Percentiles rank a stretch among this genome's conserved stretches.
Evolutionary conservation across 1,139 yeast genomes (phyloP).

Genomic region (Lipomyces yarrowii): DNA sequence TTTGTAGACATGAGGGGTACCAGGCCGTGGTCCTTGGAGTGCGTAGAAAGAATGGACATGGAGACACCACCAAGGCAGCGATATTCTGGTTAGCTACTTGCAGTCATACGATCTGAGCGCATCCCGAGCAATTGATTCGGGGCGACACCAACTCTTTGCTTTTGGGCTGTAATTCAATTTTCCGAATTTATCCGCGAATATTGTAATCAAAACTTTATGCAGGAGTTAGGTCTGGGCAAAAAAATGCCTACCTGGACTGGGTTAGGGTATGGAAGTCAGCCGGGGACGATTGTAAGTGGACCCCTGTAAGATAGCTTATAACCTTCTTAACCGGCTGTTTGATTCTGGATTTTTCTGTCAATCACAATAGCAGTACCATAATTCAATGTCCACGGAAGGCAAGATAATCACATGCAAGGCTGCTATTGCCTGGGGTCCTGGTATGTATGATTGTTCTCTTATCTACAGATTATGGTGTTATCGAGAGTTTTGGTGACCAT

Average conservation of each 20-base stretch:
- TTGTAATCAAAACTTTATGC: too few relatives aligned
- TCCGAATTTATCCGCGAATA: too few relatives aligned
- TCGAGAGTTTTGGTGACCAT: neutral
- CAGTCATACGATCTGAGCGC: too few relatives aligned
- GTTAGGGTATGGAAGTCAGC: neutral
- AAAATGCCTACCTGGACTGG: neutral
- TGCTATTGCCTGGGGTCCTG: conserved; percentile 97
- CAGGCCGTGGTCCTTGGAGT: too few relatives aligned
- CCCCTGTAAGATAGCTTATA: neutral
- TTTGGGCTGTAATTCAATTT: too few relatives aligned
- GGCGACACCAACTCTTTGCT: too few relatives aligned
- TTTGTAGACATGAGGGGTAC: too few relatives aligned
- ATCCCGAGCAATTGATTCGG: too few relatives aligned
- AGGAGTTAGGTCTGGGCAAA: too few relatives aligned
- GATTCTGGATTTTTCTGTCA: conserved; percentile 1
- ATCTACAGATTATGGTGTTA: neutral
- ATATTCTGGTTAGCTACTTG: too few relatives aligned
- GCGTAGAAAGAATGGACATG: too few relatives aligned
- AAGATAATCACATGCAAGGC: conserved; percentile 88
- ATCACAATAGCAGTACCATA: neutral
- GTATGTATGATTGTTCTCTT: conserved; percentile 31
- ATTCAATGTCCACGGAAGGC: conserved; percentile 51
- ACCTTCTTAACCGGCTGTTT: neutral
- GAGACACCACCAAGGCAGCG: too few relatives aligned
- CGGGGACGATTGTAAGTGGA: neutral